These are phyloP conservation scores for Boletus semigastroideus DNA, from an alignment of 1,284 basidiomycete genomes.

Conservation along the genomic window DNA sequence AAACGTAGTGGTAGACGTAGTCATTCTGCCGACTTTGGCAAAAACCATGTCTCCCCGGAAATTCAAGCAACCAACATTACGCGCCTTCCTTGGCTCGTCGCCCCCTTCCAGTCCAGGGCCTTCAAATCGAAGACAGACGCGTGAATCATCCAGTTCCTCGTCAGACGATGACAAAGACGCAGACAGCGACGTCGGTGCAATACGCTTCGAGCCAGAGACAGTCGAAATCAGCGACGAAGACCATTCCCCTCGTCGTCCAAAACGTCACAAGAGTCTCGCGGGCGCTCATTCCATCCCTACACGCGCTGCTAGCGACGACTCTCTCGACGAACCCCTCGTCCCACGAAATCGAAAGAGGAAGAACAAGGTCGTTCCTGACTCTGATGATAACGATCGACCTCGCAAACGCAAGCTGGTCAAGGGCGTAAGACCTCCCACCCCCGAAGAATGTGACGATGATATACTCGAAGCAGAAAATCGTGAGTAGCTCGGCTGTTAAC, in stretches of 20 bases:
- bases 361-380: constrained; percentile 22
- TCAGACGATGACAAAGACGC: constrained; percentile 20
- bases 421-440: constrained; percentile 45
- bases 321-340: constrained; percentile 15
- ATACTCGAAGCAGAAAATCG: constrained; percentile 57
- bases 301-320: constrained; percentile 28
- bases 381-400: constrained; percentile 34
- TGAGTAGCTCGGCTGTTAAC: constrained; percentile 26
- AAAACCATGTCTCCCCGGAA: constrained; percentile 13
- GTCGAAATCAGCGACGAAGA: constrained; percentile 37
- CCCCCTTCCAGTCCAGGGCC: constrained; percentile 15
- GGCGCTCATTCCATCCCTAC: constrained; percentile 19
- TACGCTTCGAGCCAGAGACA: constrained; percentile 45
- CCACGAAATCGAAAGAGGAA: constrained; percentile 22
- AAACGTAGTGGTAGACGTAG: too few species aligned
- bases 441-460: constrained; percentile 50
- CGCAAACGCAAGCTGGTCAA: constrained; percentile 47
- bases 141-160: constrained; percentile 10
- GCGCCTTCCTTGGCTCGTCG: constrained; percentile 28
- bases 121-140: constrained; percentile 16
- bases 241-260: constrained; percentile 36
- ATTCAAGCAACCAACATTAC: constrained; percentile 35
- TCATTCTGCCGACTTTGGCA: neutral
- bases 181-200: constrained; percentile 48
- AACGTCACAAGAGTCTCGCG: constrained; percentile 25